Base-by-base conservation (phyloP, 352 stramenopile genomes). In the Phytophthora melonis region DNA sequence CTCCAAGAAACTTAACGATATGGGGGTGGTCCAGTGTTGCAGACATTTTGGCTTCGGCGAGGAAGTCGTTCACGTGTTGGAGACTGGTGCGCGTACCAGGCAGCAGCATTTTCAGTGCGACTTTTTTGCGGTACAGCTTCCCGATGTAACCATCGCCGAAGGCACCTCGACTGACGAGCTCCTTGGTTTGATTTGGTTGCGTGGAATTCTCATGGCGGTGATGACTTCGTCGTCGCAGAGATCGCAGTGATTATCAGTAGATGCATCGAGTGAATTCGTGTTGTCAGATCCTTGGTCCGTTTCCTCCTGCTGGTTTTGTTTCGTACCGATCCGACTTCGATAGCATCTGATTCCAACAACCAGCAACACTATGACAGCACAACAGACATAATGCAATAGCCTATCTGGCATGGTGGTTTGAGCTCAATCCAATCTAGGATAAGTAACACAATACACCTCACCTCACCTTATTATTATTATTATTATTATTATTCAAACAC, bases 1-100 rank as follows among this genome's bases (percentile, higher is more conserved):
- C 67, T 1, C 77, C 77, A 6, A 84, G 59, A 43, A 87, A 82
- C n/a, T 45, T 45, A 1, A 82, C 73, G 41, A 86, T 83, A 57
- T 68, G 63, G 18, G 68, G 62, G 59, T 86, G 80, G 10, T 80
- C 72, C 18, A 87, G 58, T 27, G 67, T 71, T 10, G 59, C 59
- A 4, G 72, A 54, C 3, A 77, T 27, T 23, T 75, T 63, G 30
- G 68, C 68, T 56, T 85, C 75, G 10, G 21, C 52, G 3, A 76
- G 27, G 11, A 81, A 70, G 1, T 14, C 39, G 27, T 73, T 66
- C 72, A 66, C 25, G 30, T 66, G 59, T 5, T 49, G 21, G 7
- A 63, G 41, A n/a, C 30, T 69, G 27, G 56, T 58, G 3, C 59
- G 23, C 13, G 39, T 58, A 7, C 71, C 70, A 10, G 57, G 49